Conservation (phyloP, 306 rosid genomes). For the Prinsepia uniflora region DNA sequence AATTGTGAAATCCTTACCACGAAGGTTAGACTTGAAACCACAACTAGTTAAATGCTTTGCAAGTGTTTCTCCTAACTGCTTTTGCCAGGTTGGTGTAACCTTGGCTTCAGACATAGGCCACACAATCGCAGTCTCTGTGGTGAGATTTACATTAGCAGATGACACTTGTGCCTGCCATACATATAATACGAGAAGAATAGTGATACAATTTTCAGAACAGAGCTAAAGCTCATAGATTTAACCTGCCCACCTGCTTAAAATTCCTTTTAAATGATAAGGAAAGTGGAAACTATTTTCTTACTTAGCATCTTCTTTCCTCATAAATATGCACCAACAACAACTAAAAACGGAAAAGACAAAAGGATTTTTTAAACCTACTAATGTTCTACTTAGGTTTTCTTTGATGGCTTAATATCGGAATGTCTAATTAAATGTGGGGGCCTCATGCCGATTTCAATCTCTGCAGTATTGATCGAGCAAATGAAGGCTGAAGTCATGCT, state of each 20-base stretch:
- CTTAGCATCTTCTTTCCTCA: not conserved
- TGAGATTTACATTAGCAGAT: constrained; percentile 76
- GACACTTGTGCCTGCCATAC: constrained; percentile 75
- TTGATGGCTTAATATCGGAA: not conserved
- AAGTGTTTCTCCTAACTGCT: constrained; percentile 69
- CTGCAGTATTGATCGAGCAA: not conserved
- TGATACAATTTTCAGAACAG: constrained; percentile 20
- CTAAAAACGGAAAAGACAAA: not conserved
- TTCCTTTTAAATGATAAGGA: not conserved
- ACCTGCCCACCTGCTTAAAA: not conserved
- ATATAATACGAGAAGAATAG: constrained; percentile 20
- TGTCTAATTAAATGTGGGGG: not conserved
- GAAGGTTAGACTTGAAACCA: constrained; percentile 71
- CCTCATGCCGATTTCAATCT: not conserved
- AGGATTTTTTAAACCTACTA: not conserved
- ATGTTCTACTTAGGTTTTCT: not conserved
- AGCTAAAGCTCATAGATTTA: not conserved
- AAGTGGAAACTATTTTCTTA: not conserved
- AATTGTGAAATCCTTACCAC: constrained; percentile 45
- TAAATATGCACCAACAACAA: not conserved
- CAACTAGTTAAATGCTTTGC: constrained; percentile 79
- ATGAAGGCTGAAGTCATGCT: not conserved
- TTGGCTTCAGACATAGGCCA: constrained; percentile 61
- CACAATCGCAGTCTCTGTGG: constrained; percentile 69
- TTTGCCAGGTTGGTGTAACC: constrained; percentile 48